Evolutionary conservation across 495 filamentous ascomycete species (phyloP).

Genomic region (Penicillium egyptiacum): DNA sequence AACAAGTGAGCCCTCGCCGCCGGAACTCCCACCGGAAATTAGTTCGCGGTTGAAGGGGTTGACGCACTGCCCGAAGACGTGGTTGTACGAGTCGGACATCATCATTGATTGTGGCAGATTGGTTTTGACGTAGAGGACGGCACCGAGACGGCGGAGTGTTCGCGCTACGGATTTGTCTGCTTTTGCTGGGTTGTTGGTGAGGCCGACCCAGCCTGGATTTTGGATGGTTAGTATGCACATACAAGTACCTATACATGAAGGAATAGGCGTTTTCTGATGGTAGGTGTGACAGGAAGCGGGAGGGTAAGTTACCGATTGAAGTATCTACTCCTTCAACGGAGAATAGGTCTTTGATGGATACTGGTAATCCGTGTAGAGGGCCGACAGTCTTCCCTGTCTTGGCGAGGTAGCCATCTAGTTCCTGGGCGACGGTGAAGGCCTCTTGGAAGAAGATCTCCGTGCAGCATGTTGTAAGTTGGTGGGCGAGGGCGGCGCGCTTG

Average conservation of each 20-base stretch:
- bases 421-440: constrained; percentile 41
- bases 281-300: not conserved
- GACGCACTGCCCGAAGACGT: constrained; percentile 50
- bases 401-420: constrained; percentile 44
- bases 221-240: not conserved
- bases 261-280: not conserved
- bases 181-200: constrained; percentile 33
- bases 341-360: constrained; percentile 67
- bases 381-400: constrained; percentile 49
- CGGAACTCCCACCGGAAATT: constrained; percentile 62
- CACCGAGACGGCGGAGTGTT: constrained; percentile 37
- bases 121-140: constrained; percentile 64
- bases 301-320: constrained; percentile 34
- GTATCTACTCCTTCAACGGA: constrained; percentile 57
- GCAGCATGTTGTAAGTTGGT: constrained; percentile 58
- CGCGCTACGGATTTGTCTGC: constrained; percentile 32
- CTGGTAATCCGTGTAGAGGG: constrained; percentile 66
- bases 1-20: constrained; percentile 67
- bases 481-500: constrained; percentile 58
- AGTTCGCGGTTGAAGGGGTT: constrained; percentile 58
- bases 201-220: constrained; percentile 38
- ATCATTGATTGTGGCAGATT: constrained; percentile 58
- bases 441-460: constrained; percentile 64
- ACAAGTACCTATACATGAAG: not conserved
- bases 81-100: constrained; percentile 57